phyloP scores from a whole-genome alignment of 129 eudicot species.

The Chrysanthemum seticuspe region DNA sequence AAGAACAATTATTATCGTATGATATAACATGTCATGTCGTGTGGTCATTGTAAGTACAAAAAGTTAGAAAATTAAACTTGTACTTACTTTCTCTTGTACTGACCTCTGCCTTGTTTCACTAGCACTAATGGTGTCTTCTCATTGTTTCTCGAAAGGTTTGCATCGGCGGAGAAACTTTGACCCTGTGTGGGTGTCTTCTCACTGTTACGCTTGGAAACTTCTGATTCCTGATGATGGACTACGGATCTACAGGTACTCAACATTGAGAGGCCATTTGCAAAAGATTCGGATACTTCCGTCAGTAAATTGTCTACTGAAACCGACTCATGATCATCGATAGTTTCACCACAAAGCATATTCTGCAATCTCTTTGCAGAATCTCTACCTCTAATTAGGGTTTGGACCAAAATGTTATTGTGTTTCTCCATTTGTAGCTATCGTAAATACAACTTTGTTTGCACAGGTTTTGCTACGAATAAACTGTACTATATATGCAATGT shows the following conservation, averaged over 20 bases:
- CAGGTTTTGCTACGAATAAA: not conserved
- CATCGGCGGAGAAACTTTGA: too few species aligned
- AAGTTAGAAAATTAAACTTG: not conserved
- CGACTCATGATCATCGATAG: slow-evolving; percentile 2
- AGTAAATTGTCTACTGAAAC: slow-evolving; percentile 29
- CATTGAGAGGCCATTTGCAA: slow-evolving; percentile 19
- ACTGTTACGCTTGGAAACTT: not conserved
- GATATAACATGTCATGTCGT: not conserved
- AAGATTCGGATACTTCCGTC: slow-evolving; percentile 28
- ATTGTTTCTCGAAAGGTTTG: slow-evolving; percentile 5
- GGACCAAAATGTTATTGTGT: slow-evolving; percentile 7
- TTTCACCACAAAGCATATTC: slow-evolving; percentile 16
- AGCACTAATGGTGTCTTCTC: slow-evolving; percentile 17
- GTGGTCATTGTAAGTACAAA: too few species aligned
- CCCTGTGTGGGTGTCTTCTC: slow-evolving; percentile 16
- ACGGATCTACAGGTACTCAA: slow-evolving; percentile 21
- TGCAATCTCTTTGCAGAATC: slow-evolving; percentile 25
- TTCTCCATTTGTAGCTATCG: slow-evolving; percentile 9
- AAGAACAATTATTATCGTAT: not conserved
- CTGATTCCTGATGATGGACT: not conserved
- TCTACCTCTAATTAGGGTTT: slow-evolving; percentile 32
- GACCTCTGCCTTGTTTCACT: slow-evolving; percentile 49
- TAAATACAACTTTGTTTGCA: not conserved
- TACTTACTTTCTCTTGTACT: slow-evolving; percentile 33
- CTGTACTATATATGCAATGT: not conserved